Percentiles rank a stretch among this genome's conserved stretches.
These are phyloP conservation scores for Amanita rubescens DNA, from an alignment of 768 basidiomycete species.

Conservation along the genomic window DNA sequence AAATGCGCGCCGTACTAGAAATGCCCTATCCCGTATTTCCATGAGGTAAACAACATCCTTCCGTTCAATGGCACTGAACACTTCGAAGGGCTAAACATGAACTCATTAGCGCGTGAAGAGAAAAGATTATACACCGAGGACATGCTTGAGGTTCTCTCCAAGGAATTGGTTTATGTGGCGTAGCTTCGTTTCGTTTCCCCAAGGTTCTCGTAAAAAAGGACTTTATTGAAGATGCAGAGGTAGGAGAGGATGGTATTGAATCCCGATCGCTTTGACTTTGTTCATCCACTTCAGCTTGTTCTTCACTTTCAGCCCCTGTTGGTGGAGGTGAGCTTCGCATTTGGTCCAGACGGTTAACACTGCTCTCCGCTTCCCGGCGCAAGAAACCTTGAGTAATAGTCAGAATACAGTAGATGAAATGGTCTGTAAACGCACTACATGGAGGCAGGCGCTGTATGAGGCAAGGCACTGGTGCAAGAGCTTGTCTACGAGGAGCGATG, in stretches of 20 bases:
- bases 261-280: background rate
- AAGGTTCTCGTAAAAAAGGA: slow-evolving; percentile 23
- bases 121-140: slow-evolving; percentile 12
- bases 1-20: slow-evolving; percentile 49
- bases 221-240: slow-evolving; percentile 25
- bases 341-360: slow-evolving; percentile 42
- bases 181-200: slow-evolving; percentile 11
- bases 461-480: slow-evolving; percentile 44
- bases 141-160: slow-evolving; percentile 24
- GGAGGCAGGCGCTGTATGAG: slow-evolving; percentile 67
- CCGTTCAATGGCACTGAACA: slow-evolving; percentile 79
- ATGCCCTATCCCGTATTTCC: slow-evolving; percentile 76
- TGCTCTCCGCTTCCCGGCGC: slow-evolving; percentile 57
- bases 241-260: slow-evolving; percentile 14
- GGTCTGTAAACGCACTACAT: slow-evolving; percentile 34
- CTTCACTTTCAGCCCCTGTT: slow-evolving; percentile 13
- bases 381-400: slow-evolving; percentile 46
- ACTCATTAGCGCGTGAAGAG: slow-evolving; percentile 14
- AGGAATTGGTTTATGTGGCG: slow-evolving; percentile 9
- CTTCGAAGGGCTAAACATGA: slow-evolving; percentile 40
- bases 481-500: slow-evolving; percentile 25
- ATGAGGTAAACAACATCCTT: slow-evolving; percentile 79
- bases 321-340: slow-evolving; percentile 10
- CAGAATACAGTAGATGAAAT: slow-evolving; percentile 2
- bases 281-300: slow-evolving; percentile 15